phyloP scores from a whole-genome alignment of 108 stramenopile species.

The Epithemia pelagica region DNA sequence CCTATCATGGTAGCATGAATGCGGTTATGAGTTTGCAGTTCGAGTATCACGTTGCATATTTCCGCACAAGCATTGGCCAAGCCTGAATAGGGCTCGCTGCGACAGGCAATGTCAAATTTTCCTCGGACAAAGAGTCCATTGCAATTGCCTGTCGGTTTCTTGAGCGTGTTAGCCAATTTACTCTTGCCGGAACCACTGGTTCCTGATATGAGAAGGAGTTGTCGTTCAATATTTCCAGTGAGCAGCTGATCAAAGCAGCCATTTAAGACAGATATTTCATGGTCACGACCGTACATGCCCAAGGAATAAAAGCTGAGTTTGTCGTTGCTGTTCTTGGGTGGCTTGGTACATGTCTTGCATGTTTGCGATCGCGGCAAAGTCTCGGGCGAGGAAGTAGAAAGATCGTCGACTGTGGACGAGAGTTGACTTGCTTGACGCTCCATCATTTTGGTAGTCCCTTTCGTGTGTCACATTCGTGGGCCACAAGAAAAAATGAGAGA shows the following conservation, averaged over 20 bases:
- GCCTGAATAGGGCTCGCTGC: constrained; percentile 12
- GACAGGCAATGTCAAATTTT: constrained; percentile 11
- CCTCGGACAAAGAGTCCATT: constrained; percentile 5
- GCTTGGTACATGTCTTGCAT: too few species aligned
- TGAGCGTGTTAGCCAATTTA: constrained; percentile 1
- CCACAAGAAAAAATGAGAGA: too few species aligned
- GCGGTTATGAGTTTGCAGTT: not conserved
- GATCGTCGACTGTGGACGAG: too few species aligned
- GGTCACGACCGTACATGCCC: constrained; percentile 11
- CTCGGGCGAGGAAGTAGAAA: too few species aligned
- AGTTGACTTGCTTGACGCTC: too few species aligned
- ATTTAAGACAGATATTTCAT: not conserved
- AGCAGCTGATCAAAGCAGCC: not conserved
- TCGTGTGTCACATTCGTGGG: too few species aligned
- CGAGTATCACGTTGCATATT: not conserved
- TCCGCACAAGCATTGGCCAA: constrained; percentile 5
- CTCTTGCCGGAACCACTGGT: constrained; percentile 10
- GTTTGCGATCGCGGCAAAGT: too few species aligned
- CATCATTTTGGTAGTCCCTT: too few species aligned
- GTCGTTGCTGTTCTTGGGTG: too few species aligned
- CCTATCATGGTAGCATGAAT: not conserved
- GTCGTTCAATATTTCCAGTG: not conserved
- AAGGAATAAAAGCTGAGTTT: constrained; percentile 14
- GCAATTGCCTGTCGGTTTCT: not conserved
- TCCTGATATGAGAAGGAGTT: constrained; percentile 10